Conservation (phyloP, 208 protist genomes). For the Polymyxa betae region DNA sequence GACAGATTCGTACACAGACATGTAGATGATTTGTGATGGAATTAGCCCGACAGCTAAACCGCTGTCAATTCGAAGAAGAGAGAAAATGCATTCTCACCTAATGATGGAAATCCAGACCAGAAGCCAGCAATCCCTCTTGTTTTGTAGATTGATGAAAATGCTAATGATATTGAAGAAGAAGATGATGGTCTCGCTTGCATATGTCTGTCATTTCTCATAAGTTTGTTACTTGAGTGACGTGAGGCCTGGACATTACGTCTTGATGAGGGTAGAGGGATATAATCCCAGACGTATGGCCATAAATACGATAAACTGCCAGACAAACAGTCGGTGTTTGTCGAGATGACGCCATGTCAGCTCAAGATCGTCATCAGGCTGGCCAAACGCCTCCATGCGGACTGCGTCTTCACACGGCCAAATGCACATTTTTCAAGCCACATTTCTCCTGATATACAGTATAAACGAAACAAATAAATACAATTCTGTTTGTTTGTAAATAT, state of each 20-base stretch:
- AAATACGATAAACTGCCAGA: constrained; percentile 35
- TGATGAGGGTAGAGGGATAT: neutral
- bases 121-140: neutral
- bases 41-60: neutral
- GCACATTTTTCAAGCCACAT: neutral
- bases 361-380: neutral
- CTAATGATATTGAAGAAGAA: neutral
- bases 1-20: constrained; percentile 40
- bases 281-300: neutral
- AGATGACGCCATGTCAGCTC: constrained; percentile 33
- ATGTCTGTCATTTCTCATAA: neutral
- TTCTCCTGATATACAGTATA: neutral
- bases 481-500: no score
- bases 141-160: neutral
- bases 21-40: neutral
- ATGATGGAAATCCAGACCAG: neutral
- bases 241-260: neutral
- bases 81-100: neutral
- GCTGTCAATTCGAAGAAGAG: neutral
- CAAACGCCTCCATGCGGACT: neutral
- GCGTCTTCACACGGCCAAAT: neutral
- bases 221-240: neutral
- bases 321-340: constrained; percentile 30
- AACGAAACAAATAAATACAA: neutral
- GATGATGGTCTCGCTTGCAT: neutral